These are phyloP conservation scores for Populus deltoides DNA, from an alignment of 345 rosid genomes.

Conservation along the genomic window DNA sequence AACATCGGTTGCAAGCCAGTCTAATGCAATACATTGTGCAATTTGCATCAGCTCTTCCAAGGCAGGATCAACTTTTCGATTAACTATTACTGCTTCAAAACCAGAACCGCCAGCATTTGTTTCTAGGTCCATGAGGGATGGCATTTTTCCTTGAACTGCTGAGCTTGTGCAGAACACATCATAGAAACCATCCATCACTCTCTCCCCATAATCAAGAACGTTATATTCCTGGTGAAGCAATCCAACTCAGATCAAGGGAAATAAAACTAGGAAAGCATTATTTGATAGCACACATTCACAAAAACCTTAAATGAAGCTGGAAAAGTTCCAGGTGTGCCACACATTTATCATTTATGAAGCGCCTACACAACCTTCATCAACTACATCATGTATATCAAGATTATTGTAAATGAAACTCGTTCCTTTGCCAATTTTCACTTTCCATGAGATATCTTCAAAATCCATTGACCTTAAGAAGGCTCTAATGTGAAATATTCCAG, in stretches of 20 bases:
- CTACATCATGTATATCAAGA: neutral
- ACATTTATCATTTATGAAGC: neutral
- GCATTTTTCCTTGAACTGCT: conserved; percentile 65
- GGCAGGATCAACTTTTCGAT: conserved; percentile 62
- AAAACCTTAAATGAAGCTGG: neutral
- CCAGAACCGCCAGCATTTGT: conserved; percentile 60
- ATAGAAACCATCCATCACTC: conserved; percentile 90
- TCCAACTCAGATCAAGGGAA: conserved; percentile 15
- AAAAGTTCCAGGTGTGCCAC: neutral
- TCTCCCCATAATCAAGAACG: conserved; percentile 93
- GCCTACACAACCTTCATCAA: neutral
- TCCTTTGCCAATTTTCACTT: neutral
- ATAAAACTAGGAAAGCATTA: conserved; percentile 5
- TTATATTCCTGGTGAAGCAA: conserved; percentile 66
- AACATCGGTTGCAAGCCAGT: conserved; percentile 64
- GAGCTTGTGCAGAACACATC: conserved; percentile 72
- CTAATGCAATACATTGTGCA: conserved; percentile 73
- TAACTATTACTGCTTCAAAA: conserved; percentile 81
- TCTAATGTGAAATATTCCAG: neutral
- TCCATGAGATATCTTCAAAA: neutral
- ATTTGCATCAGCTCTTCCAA: conserved; percentile 81
- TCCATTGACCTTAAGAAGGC: neutral
- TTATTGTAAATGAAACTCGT: neutral
- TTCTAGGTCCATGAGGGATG: conserved; percentile 81
- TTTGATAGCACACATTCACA: neutral